Evolutionary conservation across 2,329 filamentous ascomycete genomes (phyloP).

Genomic region (Monilinia polystroma): DNA sequence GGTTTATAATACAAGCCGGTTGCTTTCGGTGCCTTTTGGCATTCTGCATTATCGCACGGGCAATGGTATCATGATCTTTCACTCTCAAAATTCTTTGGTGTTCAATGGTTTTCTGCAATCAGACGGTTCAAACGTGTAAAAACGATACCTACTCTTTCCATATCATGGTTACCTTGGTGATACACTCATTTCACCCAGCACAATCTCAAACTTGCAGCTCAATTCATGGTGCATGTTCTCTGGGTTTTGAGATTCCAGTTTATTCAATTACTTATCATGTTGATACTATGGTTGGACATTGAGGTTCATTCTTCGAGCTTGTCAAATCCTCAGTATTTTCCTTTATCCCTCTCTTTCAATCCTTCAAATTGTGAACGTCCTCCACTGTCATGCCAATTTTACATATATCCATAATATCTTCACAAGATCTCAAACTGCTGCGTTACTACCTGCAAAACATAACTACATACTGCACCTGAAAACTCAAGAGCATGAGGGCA

Average conservation of each 20-base stretch:
- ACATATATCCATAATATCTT: background rate
- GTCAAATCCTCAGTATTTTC: background rate
- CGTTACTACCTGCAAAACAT: background rate
- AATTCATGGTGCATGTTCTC: background rate
- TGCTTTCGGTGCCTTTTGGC: slow-evolving; percentile 39
- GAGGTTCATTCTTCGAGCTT: background rate
- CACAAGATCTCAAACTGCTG: background rate
- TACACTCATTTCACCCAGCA: background rate
- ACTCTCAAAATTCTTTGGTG: slow-evolving; percentile 24
- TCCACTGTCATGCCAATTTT: background rate
- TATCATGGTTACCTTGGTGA: slow-evolving; percentile 9
- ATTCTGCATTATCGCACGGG: slow-evolving; percentile 41
- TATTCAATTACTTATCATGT: background rate
- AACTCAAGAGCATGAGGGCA: too few relatives aligned
- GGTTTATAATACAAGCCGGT: slow-evolving; percentile 39
- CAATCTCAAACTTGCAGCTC: background rate
- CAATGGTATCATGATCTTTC: slow-evolving; percentile 41
- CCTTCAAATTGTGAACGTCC: background rate
- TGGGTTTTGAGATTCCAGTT: background rate
- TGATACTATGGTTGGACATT: background rate
- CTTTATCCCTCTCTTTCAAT: background rate
- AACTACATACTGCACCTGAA: background rate
- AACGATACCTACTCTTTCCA: slow-evolving; percentile 17
- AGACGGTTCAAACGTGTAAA: slow-evolving; percentile 23
- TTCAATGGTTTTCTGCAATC: slow-evolving; percentile 25